Evolutionary conservation across 1,139 yeast genomes (phyloP).

Genomic region (Tardiomyces digboiensis): DNA sequence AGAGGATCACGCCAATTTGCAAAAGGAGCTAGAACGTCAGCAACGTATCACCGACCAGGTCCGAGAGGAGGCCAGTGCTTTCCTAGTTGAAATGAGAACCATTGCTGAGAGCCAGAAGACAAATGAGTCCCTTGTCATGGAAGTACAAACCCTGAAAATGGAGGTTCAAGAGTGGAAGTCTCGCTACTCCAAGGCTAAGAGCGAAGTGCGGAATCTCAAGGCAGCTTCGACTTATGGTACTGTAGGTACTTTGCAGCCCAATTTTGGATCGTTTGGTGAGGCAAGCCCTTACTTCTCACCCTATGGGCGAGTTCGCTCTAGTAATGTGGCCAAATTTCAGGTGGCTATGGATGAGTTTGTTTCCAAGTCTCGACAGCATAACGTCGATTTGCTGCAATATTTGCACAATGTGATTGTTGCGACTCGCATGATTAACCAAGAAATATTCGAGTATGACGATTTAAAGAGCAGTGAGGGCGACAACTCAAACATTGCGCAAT

Average conservation of each 20-base stretch:
- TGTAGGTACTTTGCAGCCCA: not conserved
- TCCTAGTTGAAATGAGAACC: constrained; percentile 30
- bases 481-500: constrained; percentile 18
- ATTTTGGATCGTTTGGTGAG: constrained; percentile 1
- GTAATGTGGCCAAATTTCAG: constrained; percentile 21
- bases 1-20: constrained; percentile 8
- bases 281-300: constrained; percentile 2
- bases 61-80: constrained; percentile 31
- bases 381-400: constrained; percentile 18
- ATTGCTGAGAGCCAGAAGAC: constrained; percentile 24
- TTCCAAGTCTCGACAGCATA: constrained; percentile 18
- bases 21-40: constrained; percentile 25
- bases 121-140: constrained; percentile 13
- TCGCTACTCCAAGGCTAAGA: constrained; percentile 24
- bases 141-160: constrained; percentile 22
- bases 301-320: constrained; percentile 18
- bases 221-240: constrained; percentile 19
- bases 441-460: constrained; percentile 30
- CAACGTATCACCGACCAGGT: constrained; percentile 31
- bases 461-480: constrained; percentile 4
- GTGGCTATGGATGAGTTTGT: constrained; percentile 25
- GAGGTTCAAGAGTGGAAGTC: constrained; percentile 30
- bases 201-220: constrained; percentile 21
- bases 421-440: constrained; percentile 27
- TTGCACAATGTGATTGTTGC: constrained; percentile 28